Evolutionary conservation across 441 rosid species (phyloP).

Genomic region (Adansonia rubrostipa): DNA sequence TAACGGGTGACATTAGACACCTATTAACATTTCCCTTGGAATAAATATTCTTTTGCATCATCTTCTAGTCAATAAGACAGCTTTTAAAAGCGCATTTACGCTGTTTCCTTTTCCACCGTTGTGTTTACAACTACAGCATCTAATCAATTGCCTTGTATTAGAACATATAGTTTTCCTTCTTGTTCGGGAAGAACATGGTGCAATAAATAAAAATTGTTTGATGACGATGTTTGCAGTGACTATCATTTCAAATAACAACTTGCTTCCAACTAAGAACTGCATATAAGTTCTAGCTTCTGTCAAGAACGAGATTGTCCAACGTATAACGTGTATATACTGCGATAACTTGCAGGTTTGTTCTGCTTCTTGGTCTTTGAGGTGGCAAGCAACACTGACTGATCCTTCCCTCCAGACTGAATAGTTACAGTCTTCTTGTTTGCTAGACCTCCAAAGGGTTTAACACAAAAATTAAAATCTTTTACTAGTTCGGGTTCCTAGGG

Average conservation of each 20-base stretch:
- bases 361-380: slow-evolving; percentile 74
- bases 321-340: neutral
- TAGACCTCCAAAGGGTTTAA: slow-evolving; percentile 45
- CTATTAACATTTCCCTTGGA: too few species aligned
- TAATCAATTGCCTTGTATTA: neutral
- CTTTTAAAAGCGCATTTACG: neutral
- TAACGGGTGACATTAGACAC: too few species aligned
- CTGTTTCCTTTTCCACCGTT: neutral
- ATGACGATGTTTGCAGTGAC: neutral
- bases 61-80: neutral
- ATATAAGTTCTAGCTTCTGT: neutral
- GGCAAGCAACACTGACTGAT: slow-evolving; percentile 62
- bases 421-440: slow-evolving; percentile 78
- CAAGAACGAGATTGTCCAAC: neutral
- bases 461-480: neutral
- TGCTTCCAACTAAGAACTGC: neutral
- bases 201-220: neutral
- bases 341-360: slow-evolving; percentile 47
- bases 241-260: neutral
- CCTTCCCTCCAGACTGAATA: slow-evolving; percentile 67
- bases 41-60: neutral
- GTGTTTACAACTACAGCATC: neutral
- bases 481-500: neutral
- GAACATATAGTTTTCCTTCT: neutral
- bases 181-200: neutral